Conservation (phyloP, 192 early-diverging fungal species). For the Coemansia reversa region DNA sequence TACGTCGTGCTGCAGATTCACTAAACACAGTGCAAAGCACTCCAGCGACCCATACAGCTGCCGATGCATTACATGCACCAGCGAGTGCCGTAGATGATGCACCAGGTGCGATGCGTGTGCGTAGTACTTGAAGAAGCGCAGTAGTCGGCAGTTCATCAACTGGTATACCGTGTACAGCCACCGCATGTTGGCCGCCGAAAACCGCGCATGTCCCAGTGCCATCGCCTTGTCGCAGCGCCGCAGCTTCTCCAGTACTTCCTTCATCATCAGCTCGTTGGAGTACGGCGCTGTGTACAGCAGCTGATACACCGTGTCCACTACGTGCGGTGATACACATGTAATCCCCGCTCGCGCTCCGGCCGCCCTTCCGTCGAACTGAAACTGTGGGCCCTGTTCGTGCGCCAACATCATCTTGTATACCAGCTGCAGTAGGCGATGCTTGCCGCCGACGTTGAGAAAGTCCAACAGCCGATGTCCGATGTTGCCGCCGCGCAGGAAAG, state of each 20-base stretch:
- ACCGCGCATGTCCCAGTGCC: slow-evolving; percentile 51
- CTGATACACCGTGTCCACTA: slow-evolving; percentile 75
- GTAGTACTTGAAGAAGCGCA: slow-evolving; percentile 73
- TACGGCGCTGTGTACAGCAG: slow-evolving; percentile 73
- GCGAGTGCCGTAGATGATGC: slow-evolving; percentile 65
- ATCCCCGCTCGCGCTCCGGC: slow-evolving; percentile 45
- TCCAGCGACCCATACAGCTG: slow-evolving; percentile 69
- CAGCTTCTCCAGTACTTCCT: slow-evolving; percentile 71
- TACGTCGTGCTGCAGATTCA: slow-evolving; percentile 55
- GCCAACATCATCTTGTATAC: slow-evolving; percentile 76
- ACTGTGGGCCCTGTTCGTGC: slow-evolving; percentile 59
- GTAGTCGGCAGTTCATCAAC: slow-evolving; percentile 69
- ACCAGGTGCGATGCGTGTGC: slow-evolving; percentile 64
- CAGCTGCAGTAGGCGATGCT: slow-evolving; percentile 64
- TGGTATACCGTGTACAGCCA: slow-evolving; percentile 76
- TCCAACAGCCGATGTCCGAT: slow-evolving; percentile 68
- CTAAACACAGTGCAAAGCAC: slow-evolving; percentile 64
- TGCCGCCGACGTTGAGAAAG: slow-evolving; percentile 64
- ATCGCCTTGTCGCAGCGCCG: slow-evolving; percentile 65
- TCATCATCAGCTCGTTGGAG: slow-evolving; percentile 70
- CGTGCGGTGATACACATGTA: slow-evolving; percentile 69
- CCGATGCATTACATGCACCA: slow-evolving; percentile 63
- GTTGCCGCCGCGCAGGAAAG: slow-evolving; percentile 65
- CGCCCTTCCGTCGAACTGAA: slow-evolving; percentile 56
- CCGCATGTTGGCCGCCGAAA: slow-evolving; percentile 54